Base-by-base conservation (phyloP, 495 filamentous ascomycete species). In the Sphaerosporella brunnea region DNA sequence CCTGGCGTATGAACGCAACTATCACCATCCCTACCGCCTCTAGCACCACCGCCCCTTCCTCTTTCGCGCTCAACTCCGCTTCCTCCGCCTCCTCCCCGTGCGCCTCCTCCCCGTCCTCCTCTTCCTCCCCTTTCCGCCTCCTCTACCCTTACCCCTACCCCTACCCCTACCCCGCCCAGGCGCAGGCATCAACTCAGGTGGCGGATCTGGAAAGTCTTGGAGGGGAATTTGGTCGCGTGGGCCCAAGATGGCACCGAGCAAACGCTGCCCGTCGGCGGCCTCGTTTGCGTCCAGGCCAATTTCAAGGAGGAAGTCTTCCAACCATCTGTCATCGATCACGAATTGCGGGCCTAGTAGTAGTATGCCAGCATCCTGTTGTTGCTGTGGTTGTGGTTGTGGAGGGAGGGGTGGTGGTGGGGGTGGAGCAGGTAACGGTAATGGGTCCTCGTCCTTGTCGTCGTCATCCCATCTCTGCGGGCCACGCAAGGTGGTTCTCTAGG, bases 401-500 rank as follows among this genome's bases (percentile, higher is more conserved):
- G n/a, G n/a, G n/a, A n/a, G n/a, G n/a, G n/a, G n/a, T n/a, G n/a
- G n/a, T n/a, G n/a, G n/a, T n/a, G n/a, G n/a, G n/a, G n/a, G n/a
- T n/a, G n/a, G n/a, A n/a, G n/a, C n/a, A n/a, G n/a, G n/a, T n/a
- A n/a, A n/a, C 7, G 10, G 49, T 45, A 2, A 48, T 24, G 59
- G 58, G 56, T 53, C 43, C 50, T 34, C n/a, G 26, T 18, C 24
- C 8, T 32, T 13, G 21, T 30, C 45, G 19, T 23, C 26, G 15
- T 34, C 18, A 16, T 38, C 38, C n/a, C n/a, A n/a, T 28, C 38
- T 20, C 9, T 40, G 10, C 10, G 16, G 10, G 21, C 21, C 19
- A n/a, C 40, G 3, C 37, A 15, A 4, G 20, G 53, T 70, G 70
- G 37, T 75, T 68, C 5, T 69, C 73, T 4, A 82, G 82, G 59